Base-by-base conservation (phyloP, 75 land plant species). In the Chamaecyparis obtusa region DNA sequence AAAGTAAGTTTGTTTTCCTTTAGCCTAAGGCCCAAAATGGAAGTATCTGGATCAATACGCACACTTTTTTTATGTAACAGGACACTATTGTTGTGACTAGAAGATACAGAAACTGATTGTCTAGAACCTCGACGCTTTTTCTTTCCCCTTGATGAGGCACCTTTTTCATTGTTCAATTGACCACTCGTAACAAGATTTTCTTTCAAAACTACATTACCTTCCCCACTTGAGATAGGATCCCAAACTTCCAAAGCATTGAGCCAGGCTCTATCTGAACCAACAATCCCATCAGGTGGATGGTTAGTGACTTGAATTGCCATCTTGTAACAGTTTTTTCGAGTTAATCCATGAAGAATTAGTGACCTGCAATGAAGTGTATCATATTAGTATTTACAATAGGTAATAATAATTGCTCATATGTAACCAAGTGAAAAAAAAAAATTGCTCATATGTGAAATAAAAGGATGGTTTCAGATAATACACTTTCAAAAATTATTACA, bases 191-290 rank as follows among this genome's bases (percentile, higher is more conserved):
- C 86, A 5, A 76, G 49, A 16, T 39, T 57, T 64, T 1, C 17
- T 69, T 91, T 93, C 39, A 93, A 84, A 24, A 76, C 76, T 84
- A 93, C 83, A 86, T 93, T 95, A 72, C 93, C 96, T 39, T 93
- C 89, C 30, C 95, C 99, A 88, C 92, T 93, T 83, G 96, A 95
- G 33, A 97, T 93, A 24, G 99, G 95, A 92, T 97, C 99, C 99
- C 99, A 97, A 67, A 86, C 86, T 57, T 83, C 83, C 84, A 88
- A 94, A 24, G 92, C 95, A 75, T 75, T 87, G 86, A 92, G 91
- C 87, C 54, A 87, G 75, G 86, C 51, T 33, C 86, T 69, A 27
- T 93, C 84, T 7, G 89, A 76, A 37, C 82, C 87, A 27, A 86
- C 39, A 86, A 80, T 86, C 49, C 88, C 87, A 84, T 55, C 83